phyloP scores from a whole-genome alignment of 1,284 basidiomycete genomes.

The Papiliotrema fonsecae region DNA sequence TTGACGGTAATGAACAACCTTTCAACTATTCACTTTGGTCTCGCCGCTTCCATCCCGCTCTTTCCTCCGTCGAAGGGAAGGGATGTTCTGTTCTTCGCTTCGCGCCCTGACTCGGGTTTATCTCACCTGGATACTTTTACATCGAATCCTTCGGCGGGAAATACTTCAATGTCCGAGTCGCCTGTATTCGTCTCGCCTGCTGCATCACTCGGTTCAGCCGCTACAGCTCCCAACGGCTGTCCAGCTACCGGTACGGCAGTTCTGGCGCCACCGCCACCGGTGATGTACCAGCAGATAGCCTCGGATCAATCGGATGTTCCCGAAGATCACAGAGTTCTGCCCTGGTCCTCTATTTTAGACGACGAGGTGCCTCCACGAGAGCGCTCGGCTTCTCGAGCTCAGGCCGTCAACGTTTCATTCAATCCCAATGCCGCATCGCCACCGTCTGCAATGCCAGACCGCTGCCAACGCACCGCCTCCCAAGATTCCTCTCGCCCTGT shows the following conservation, averaged over 20 bases:
- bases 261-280: neutral
- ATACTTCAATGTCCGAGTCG: neutral
- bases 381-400: neutral
- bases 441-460: neutral
- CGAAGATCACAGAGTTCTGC: constrained; percentile 7
- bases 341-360: constrained; percentile 10
- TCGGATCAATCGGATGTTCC: neutral
- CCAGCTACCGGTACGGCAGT: neutral
- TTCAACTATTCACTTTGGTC: constrained; percentile 22
- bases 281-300: neutral
- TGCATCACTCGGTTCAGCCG: neutral
- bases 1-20: constrained; percentile 31
- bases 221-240: neutral
- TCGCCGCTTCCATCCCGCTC: constrained; percentile 33
- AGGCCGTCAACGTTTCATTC: neutral
- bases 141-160: neutral
- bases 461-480: constrained; percentile 4
- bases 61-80: constrained; percentile 27
- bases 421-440: neutral
- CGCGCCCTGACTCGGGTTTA: constrained; percentile 27
- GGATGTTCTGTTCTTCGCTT: constrained; percentile 40
- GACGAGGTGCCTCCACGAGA: neutral
- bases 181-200: constrained; percentile 5
- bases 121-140: constrained; percentile 22
- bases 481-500: constrained; percentile 11